phyloP scores from a whole-genome alignment of 495 filamentous ascomycete species.

The Penicillium roqueforti region DNA sequence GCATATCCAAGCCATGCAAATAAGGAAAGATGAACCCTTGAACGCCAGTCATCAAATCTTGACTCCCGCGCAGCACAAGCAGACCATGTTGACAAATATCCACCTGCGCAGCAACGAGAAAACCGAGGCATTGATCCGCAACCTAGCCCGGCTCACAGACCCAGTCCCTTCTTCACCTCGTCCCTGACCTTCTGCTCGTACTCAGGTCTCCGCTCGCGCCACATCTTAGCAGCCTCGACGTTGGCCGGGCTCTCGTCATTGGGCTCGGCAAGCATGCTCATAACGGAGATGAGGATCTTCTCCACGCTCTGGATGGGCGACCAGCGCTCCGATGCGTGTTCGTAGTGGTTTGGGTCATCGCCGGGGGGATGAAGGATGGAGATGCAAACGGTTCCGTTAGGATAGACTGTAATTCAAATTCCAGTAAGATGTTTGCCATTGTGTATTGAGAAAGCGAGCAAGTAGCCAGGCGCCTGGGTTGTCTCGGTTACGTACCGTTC shows the following conservation, averaged over 20 bases:
- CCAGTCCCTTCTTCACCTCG: constrained; percentile 67
- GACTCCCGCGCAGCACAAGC: neutral
- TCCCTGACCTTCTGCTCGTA: constrained; percentile 86
- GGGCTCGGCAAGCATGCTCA: constrained; percentile 98
- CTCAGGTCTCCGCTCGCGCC: constrained; percentile 77
- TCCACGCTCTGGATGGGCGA: constrained; percentile 94
- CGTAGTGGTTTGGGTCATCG: constrained; percentile 98
- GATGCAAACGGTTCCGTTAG: constrained; percentile 89
- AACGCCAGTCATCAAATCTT: constrained; percentile 23
- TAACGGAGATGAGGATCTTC: constrained; percentile 95
- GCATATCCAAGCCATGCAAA: constrained; percentile 23
- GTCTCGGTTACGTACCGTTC: constrained; percentile 61
- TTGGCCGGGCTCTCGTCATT: constrained; percentile 99
- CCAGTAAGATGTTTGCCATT: neutral
- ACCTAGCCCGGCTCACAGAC: constrained; percentile 28
- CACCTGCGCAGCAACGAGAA: neutral
- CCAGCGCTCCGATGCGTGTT: constrained; percentile 94
- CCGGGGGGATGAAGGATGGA: constrained; percentile 97
- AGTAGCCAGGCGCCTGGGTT: neutral
- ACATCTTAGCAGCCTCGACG: constrained; percentile 98
- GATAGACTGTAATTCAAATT: constrained; percentile 64
- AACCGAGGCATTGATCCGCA: constrained; percentile 4
- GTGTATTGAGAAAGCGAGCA: neutral
- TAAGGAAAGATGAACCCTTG: constrained; percentile 10
- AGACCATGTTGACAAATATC: neutral